These are phyloP conservation scores for Podila minutissima DNA, from an alignment of 192 early-diverging fungal genomes.

Conservation along the genomic window DNA sequence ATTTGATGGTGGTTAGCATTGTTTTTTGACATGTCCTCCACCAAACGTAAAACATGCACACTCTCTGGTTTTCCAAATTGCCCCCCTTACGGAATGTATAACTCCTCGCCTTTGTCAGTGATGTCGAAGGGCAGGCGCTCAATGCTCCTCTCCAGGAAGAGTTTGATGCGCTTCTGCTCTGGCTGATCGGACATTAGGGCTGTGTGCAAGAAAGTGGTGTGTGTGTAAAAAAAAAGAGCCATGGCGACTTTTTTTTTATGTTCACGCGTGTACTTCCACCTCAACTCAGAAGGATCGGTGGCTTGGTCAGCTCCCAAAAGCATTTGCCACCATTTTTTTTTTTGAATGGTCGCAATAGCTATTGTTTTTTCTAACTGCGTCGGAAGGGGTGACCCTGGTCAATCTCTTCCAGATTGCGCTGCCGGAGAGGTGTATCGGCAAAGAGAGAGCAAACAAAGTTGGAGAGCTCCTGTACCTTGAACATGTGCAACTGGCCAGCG, in stretches of 20 bases:
- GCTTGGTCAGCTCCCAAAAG: not conserved
- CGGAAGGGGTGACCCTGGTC: conserved; percentile 42
- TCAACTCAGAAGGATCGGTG: not conserved
- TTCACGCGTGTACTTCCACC: not conserved
- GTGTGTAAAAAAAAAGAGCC: not conserved
- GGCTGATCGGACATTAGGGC: not conserved
- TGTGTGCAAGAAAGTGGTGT: not conserved
- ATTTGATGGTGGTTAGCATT: not conserved
- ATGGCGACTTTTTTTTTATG: not conserved
- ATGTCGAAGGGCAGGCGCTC: conserved; percentile 48
- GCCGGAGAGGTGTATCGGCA: conserved; percentile 62
- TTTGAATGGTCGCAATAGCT: not conserved
- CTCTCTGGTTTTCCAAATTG: not conserved
- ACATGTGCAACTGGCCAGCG: conserved; percentile 54
- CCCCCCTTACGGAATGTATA: conserved; percentile 29
- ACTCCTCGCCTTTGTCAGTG: conserved; percentile 42
- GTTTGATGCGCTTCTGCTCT: conserved; percentile 40
- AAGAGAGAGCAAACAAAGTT: conserved; percentile 64
- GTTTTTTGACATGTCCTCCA: not conserved
- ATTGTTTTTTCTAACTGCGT: not conserved
- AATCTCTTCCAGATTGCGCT: conserved; percentile 62
- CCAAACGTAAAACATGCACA: not conserved
- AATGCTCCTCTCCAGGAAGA: conserved; percentile 39
- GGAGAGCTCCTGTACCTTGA: conserved; percentile 57
- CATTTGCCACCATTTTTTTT: too few relatives aligned